These are phyloP conservation scores for Neurospora sp. DNA, from an alignment of 495 filamentous ascomycete genomes.

Conservation along the genomic window DNA sequence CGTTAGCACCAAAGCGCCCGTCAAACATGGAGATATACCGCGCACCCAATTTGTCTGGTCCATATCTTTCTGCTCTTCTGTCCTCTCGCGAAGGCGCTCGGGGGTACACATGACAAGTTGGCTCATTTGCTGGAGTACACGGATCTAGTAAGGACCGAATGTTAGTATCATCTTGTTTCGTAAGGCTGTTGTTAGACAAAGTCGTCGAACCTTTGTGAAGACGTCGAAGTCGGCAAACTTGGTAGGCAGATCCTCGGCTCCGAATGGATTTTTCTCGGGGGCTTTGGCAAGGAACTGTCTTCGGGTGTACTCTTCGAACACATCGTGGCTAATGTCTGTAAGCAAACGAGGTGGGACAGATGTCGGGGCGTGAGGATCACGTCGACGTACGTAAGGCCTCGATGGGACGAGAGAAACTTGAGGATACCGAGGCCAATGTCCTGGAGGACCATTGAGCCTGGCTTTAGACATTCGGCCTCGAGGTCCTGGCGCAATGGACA, in stretches of 20 bases:
- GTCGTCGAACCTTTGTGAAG: constrained; percentile 54
- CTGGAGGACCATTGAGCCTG: constrained; percentile 59
- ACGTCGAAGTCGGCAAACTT: constrained; percentile 76
- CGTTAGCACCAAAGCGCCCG: constrained; percentile 1
- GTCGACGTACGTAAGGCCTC: constrained; percentile 69
- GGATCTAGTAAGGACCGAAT: constrained; percentile 39
- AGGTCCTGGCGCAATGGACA: constrained; percentile 53
- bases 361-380: not conserved
- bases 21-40: not conserved
- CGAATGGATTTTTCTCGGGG: constrained; percentile 75
- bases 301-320: constrained; percentile 91
- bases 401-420: constrained; percentile 89
- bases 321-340: constrained; percentile 50
- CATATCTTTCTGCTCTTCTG: constrained; percentile 68
- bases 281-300: constrained; percentile 82
- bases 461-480: constrained; percentile 77
- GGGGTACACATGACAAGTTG: constrained; percentile 80
- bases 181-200: not conserved
- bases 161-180: not conserved
- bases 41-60: constrained; percentile 82
- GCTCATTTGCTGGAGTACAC: constrained; percentile 81
- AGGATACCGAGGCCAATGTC: constrained; percentile 82
- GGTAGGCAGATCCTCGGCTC: constrained; percentile 58
- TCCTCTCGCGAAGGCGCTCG: constrained; percentile 75
- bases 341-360: constrained; percentile 5